Base-by-base conservation (phyloP, 768 basidiomycete species). In the Boletus sp. region DNA sequence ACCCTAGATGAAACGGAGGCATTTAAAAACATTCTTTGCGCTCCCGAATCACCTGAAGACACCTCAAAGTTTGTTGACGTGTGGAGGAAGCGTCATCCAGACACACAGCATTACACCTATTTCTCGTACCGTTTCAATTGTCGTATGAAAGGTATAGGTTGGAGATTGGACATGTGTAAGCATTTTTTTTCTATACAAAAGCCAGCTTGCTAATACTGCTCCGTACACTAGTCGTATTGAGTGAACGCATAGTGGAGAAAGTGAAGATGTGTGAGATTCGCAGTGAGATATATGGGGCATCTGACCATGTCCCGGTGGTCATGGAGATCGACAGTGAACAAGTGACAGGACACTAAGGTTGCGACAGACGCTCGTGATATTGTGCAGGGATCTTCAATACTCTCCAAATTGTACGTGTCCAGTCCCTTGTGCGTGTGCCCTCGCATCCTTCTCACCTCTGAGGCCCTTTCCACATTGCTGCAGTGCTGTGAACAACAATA, bases 361-460 rank as follows among this genome's bases (percentile, higher is more conserved):
- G 17, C 46, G 11, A 47, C 5, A 7, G 29, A 18, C 37, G 24
- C 5, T n/a, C 18, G 45, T 24, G 44, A 52, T 28, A 42, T 20
- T 41, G 8, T 56, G 20, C 20, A n/a, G 37, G 9, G 24, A n/a
- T 24, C n/a, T 20, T 71, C 61, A 90, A 68, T 87, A 94, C 68
- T 93, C 93, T 59, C 91, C 92, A 63, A 95, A 95, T 41, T 79
- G 78, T 18, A 82, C 80, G 73, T 97, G 95, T 0, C 95, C 93
- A 1, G 94, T 97, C 71, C 84, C 77, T 64, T 82, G 82, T 5
- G 96, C 96, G 69, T 98, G 96, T 47, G 82, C 81, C 36, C 91
- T 83, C 1, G 96, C 96, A 58, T 86, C 94, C 66, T 94, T 98
- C 77, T 98, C 95, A 35, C 96, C 96, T 64, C 89, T 95, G 61